Percentiles rank a stretch among this genome's conserved stretches.
phyloP scores from a whole-genome alignment of 768 basidiomycete species.

The Auricularia sp. region DNA sequence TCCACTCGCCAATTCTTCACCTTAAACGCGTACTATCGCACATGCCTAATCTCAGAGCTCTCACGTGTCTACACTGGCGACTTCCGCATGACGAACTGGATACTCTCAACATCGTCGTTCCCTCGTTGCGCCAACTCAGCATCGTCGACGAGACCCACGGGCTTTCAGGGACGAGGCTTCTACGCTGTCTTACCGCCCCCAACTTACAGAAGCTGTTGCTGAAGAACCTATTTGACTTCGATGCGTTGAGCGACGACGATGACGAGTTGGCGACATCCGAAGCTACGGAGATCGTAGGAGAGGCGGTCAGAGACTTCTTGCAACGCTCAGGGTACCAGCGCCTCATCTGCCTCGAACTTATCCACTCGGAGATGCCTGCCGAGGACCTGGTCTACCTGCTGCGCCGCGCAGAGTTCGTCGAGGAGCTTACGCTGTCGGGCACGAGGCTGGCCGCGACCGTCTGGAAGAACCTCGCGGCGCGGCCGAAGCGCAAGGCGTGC shows the following conservation, averaged over 20 bases:
- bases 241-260: neutral
- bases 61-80: neutral
- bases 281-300: neutral
- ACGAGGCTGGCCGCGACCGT: neutral
- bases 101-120: neutral
- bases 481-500: neutral
- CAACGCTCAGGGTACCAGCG: neutral
- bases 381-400: neutral
- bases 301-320: neutral
- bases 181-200: neutral
- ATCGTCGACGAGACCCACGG: neutral
- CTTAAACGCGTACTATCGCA: neutral
- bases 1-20: neutral
- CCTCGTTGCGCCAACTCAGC: neutral
- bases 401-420: neutral
- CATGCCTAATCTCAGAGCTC: neutral
- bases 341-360: neutral
- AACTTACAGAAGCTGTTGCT: neutral
- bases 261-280: neutral
- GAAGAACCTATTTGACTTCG: neutral
- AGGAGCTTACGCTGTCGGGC: neutral
- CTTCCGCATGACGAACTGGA: neutral
- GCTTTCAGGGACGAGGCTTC: neutral
- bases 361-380: neutral
- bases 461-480: neutral